Evolutionary conservation across 2,329 filamentous ascomycete genomes (phyloP), one percentile per base, ranked within the genome.

Genomic region (Pseudopithomyces maydicus): DNA sequence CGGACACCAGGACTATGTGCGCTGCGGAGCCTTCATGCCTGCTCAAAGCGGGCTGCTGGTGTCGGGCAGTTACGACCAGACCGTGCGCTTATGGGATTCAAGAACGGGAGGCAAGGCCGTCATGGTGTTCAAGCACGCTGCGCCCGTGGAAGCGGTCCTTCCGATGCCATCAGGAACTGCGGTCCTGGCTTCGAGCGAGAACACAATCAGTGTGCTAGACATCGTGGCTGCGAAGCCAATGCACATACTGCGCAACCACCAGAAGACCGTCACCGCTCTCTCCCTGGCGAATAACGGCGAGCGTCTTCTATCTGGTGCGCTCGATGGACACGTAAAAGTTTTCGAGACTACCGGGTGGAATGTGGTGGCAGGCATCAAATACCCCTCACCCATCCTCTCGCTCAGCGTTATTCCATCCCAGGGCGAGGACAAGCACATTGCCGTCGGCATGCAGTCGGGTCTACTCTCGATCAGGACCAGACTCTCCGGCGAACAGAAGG

Each of bases 271-370:
- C 58, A 98, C 95, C 0, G 88, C 90, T 7, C 83, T 99, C 53
- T 88, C 89, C 50, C 81, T 96, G 33, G 93, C 92, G 7, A 93
- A 91, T 43, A 86, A 90, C 65, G 91, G 90, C 45, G 87, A 87
- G 49, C 87, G 95, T 49, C 83, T 99, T 55, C 85, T 99, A 52
- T 93, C 89, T 63, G 95, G 92, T 76, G 92, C 89, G 19, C 83
- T 99, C 44, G 95, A 99, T 75, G 96, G 95, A 10, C 95, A 98
- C 77, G 88, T 98, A 79, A 99, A 99, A 79, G 87, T 99, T 38
- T 98, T 96, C 69, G 94, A 98, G 78, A 97, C 93, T 1, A 88
- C 88, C 0, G 89, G 87, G 49, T 99, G 95, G 95, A 97, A 97
- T 72, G 91, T 98, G 7, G 93, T 98, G n/a, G 90, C 91, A 38